Conservation (phyloP, 2,329 filamentous ascomycete genomes). For the Calonectria pauciramosa region DNA sequence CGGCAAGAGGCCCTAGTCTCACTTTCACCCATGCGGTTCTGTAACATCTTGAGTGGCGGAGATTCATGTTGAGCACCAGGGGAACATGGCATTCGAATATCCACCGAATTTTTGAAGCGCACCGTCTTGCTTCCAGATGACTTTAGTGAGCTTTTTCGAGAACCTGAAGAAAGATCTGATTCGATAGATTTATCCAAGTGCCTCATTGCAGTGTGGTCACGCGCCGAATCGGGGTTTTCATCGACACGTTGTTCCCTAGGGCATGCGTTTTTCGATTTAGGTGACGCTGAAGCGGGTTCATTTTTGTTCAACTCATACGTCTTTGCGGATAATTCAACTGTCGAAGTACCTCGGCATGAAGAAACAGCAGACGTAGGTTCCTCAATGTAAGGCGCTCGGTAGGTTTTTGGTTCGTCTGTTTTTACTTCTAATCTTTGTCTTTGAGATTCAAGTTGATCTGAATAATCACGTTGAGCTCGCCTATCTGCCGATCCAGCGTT, state of each 20-base stretch:
- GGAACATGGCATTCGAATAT: slow-evolving; percentile 32
- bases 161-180: slow-evolving; percentile 37
- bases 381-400: slow-evolving; percentile 47
- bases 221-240: background rate
- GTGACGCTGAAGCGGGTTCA: no score
- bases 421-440: slow-evolving; percentile 16
- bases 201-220: background rate
- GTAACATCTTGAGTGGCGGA: background rate
- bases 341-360: slow-evolving; percentile 10
- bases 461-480: slow-evolving; percentile 43
- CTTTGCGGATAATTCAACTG: background rate
- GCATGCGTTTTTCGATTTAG: background rate
- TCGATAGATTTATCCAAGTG: slow-evolving; percentile 28
- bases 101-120: slow-evolving; percentile 41
- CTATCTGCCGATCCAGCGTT: slow-evolving; percentile 45
- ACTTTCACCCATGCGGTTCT: background rate
- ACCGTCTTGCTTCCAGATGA: slow-evolving; percentile 44
- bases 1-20: background rate
- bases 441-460: slow-evolving; percentile 10
- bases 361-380: slow-evolving; percentile 34
- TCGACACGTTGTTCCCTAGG: background rate
- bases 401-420: slow-evolving; percentile 23
- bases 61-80: background rate
- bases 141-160: slow-evolving; percentile 37
- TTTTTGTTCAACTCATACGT: background rate